phyloP scores from a whole-genome alignment of 345 rosid species.

The Laguncularia racemosa region DNA sequence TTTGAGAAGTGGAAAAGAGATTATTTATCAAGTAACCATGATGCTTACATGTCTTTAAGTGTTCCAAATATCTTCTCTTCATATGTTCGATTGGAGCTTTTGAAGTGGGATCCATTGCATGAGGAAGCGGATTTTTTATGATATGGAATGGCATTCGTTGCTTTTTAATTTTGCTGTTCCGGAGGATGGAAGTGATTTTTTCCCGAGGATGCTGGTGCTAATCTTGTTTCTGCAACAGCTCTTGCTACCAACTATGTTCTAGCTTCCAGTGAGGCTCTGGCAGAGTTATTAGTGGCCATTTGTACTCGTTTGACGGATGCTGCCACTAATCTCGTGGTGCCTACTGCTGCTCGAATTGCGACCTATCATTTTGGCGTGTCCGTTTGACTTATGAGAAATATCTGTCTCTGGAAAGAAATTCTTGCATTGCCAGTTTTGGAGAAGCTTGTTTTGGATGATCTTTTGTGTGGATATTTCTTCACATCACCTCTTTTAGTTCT shows the following conservation, averaged over 20 bases:
- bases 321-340: conserved; percentile 53
- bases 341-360: conserved; percentile 67
- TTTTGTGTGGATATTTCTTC: conserved; percentile 61
- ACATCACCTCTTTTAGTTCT: no score
- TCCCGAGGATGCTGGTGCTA: conserved; percentile 72
- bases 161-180: conserved; percentile 74
- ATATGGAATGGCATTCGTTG: conserved; percentile 90
- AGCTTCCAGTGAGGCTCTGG: conserved; percentile 64
- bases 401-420: conserved; percentile 88
- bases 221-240: conserved; percentile 82
- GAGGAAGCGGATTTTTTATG: conserved; percentile 59
- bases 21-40: conserved; percentile 62
- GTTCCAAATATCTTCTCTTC: conserved; percentile 89
- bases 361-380: conserved; percentile 87
- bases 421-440: conserved; percentile 72
- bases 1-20: conserved; percentile 85
- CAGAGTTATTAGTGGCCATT: conserved; percentile 49
- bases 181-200: conserved; percentile 54
- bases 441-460: conserved; percentile 76
- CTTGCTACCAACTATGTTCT: conserved; percentile 69
- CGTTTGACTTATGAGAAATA: conserved; percentile 78
- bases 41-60: conserved; percentile 87
- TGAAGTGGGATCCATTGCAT: conserved; percentile 91
- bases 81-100: conserved; percentile 82
- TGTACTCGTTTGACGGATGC: conserved; percentile 75